Evolutionary conservation across 176 grass and related monocot species (phyloP).

Genomic region (Stipa capillata): DNA sequence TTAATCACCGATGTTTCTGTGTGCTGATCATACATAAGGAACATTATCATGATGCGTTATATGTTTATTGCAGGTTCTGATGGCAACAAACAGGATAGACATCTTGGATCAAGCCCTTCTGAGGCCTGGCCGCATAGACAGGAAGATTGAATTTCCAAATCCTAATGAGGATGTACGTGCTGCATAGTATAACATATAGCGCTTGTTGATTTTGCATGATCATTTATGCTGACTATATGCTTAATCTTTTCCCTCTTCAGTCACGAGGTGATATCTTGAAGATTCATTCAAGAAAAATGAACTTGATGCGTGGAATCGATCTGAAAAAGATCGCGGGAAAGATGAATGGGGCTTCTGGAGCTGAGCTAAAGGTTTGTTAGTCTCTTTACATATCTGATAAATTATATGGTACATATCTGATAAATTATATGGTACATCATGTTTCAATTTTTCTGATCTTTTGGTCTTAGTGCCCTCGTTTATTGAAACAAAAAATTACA

Average conservation of each 20-base stretch:
- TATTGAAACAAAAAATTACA: background rate
- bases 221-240: conserved; percentile 1
- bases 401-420: background rate
- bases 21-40: background rate
- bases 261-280: conserved; percentile 96
- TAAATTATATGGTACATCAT: background rate
- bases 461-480: background rate
- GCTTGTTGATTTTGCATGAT: background rate
- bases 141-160: conserved; percentile 99
- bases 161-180: conserved; percentile 85
- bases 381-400: background rate
- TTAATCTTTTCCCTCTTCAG: conserved; percentile 39
- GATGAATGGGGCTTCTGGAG: conserved; percentile 97
- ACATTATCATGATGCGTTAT: background rate
- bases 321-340: conserved; percentile 97
- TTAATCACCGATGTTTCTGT: background rate
- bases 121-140: conserved; percentile 95
- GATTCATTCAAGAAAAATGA: conserved; percentile 98
- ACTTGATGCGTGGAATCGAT: conserved; percentile 97
- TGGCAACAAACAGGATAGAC: conserved; percentile 98
- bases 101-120: conserved; percentile 97
- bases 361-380: conserved; percentile 84
- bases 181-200: background rate
- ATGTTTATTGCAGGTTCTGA: conserved; percentile 70
- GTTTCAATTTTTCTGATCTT: background rate